phyloP scores from a whole-genome alignment of 345 rosid genomes.

The Trapa bicornis region DNA sequence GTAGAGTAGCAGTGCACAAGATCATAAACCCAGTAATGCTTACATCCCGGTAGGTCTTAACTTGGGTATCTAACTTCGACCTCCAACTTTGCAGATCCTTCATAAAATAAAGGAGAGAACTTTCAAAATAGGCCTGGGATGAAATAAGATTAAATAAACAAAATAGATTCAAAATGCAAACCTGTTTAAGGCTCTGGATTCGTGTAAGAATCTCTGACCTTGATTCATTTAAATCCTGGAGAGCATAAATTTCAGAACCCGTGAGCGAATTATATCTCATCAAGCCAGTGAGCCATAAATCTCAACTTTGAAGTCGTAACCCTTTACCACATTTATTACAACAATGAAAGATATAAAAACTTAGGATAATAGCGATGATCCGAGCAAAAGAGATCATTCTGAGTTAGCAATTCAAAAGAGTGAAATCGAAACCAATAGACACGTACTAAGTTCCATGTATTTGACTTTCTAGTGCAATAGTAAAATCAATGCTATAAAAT shows the following conservation, averaged over 20 bases:
- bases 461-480: background rate
- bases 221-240: constrained; percentile 73
- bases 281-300: background rate
- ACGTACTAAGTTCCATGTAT: background rate
- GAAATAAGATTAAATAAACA: background rate
- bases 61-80: constrained; percentile 81
- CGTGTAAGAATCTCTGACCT: constrained; percentile 67
- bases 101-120: constrained; percentile 2
- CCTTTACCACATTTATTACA: too few relatives aligned
- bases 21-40: constrained; percentile 10
- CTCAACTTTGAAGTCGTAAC: background rate
- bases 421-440: background rate
- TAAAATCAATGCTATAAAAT: background rate
- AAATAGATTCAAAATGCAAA: constrained; percentile 6
- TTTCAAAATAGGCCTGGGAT: background rate
- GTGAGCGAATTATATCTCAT: background rate
- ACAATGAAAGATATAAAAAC: background rate
- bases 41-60: constrained; percentile 69
- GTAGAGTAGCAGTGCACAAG: background rate
- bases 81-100: constrained; percentile 97
- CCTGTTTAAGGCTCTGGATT: constrained; percentile 86
- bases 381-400: background rate
- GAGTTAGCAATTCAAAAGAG: background rate
- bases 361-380: background rate
- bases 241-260: background rate